Percentiles rank a stretch among this genome's conserved stretches.
These are phyloP conservation scores for Ustanciosporium gigantosporum DNA, from an alignment of 1,284 basidiomycete genomes.

Conservation along the genomic window DNA sequence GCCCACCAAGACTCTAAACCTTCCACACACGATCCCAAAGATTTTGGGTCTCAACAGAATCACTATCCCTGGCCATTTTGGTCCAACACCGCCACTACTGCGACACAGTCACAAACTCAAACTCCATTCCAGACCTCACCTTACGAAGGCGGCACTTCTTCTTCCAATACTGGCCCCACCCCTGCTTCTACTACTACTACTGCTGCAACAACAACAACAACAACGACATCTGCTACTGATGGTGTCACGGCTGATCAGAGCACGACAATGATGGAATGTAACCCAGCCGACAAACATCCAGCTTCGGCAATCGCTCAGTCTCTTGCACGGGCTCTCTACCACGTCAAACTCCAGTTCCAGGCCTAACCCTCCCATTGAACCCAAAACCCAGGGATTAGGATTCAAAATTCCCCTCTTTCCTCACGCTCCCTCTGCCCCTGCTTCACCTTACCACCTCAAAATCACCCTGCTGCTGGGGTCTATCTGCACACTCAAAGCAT, in stretches of 20 bases:
- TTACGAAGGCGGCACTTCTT: background rate
- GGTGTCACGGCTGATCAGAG: background rate
- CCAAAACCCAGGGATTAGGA: too few relatives aligned
- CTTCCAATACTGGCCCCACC: background rate
- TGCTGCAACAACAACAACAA: too few relatives aligned
- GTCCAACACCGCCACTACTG: conserved; percentile 20
- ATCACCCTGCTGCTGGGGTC: too few relatives aligned
- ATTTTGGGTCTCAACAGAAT: too few relatives aligned
- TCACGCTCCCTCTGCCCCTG: too few relatives aligned
- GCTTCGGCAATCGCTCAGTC: conserved; percentile 37
- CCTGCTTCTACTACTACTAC: background rate
- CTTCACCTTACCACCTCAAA: too few relatives aligned
- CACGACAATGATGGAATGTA: conserved; percentile 4
- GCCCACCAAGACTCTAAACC: background rate
- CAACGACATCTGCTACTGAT: background rate
- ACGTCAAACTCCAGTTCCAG: conserved; percentile 38
- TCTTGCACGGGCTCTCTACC: conserved; percentile 27
- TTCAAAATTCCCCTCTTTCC: too few relatives aligned
- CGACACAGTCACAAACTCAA: background rate
- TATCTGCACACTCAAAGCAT: too few relatives aligned
- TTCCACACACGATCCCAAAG: background rate
- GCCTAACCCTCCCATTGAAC: too few relatives aligned
- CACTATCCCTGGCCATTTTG: conserved; percentile 22
- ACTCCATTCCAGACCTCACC: background rate
- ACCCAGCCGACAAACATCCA: conserved; percentile 37